Conservation (phyloP, 345 rosid genomes). For the Lenwebbia sp. region DNA sequence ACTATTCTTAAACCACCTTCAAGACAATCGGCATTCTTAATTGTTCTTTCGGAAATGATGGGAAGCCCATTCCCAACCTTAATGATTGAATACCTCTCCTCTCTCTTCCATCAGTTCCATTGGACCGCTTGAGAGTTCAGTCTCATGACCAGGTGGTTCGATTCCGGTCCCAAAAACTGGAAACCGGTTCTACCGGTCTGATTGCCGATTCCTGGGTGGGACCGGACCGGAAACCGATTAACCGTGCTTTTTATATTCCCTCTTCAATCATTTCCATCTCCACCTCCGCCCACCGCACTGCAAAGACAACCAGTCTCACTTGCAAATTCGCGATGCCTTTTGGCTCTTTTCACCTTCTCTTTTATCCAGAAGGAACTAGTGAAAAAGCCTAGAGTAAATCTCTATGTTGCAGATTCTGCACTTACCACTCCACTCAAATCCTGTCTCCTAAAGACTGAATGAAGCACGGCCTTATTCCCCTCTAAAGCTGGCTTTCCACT, state of each 20-base stretch:
- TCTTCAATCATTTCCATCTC: no score
- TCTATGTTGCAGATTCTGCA: neutral
- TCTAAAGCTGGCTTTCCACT: constrained; percentile 30
- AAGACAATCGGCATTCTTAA: neutral
- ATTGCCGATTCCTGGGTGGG: no score
- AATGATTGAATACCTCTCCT: neutral
- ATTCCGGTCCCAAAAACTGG: no score
- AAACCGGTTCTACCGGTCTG: no score
- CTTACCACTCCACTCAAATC: neutral
- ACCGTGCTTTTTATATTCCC: no score
- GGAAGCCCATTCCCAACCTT: neutral
- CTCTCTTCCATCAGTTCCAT: neutral
- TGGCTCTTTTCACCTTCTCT: neutral
- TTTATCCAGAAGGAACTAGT: neutral
- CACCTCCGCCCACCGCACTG: no score
- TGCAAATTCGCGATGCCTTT: neutral
- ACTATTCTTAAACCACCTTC: neutral
- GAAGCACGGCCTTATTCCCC: constrained; percentile 34
- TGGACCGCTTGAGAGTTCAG: neutral
- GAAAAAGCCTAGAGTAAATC: neutral
- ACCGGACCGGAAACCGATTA: no score
- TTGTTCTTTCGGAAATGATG: neutral
- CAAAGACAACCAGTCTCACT: neutral
- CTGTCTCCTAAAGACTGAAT: neutral
- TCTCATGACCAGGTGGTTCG: neutral